phyloP scores from a whole-genome alignment of 2,329 filamentous ascomycete species.

The Epicoccum nigrum region DNA sequence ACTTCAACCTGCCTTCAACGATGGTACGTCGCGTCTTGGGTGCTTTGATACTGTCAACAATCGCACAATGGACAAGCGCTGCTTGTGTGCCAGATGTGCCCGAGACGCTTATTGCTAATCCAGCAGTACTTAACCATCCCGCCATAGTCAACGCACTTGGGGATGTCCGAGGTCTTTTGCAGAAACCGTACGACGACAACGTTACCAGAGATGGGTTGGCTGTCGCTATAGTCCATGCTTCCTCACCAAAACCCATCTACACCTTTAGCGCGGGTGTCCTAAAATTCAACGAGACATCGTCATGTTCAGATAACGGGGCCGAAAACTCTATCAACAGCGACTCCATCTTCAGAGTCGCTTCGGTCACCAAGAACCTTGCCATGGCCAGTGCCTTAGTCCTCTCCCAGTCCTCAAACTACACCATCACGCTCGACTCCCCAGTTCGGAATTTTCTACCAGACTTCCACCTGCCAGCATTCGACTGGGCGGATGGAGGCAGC shows the following conservation, averaged over 20 bases:
- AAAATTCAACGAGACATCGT: slow-evolving; percentile 39
- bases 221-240: slow-evolving; percentile 41
- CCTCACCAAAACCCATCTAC: slow-evolving; percentile 22
- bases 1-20: background rate
- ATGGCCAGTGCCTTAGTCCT: slow-evolving; percentile 30
- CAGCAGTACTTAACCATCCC: slow-evolving; percentile 27
- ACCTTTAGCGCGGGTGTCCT: slow-evolving; percentile 38
- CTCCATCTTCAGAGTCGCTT: slow-evolving; percentile 40
- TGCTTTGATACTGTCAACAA: background rate
- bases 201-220: slow-evolving; percentile 38
- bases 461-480: slow-evolving; percentile 29
- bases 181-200: slow-evolving; percentile 12
- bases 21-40: background rate
- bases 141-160: slow-evolving; percentile 32
- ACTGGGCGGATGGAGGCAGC: slow-evolving; percentile 41
- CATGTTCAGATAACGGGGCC: background rate
- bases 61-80: background rate
- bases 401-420: slow-evolving; percentile 14
- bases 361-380: slow-evolving; percentile 39
- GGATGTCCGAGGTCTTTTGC: slow-evolving; percentile 19
- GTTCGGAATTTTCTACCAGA: slow-evolving; percentile 29
- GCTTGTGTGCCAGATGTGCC: slow-evolving; percentile 38
- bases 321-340: slow-evolving; percentile 32
- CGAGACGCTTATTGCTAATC: slow-evolving; percentile 24
- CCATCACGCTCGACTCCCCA: slow-evolving; percentile 27